Conservation (phyloP, 805 yeast genomes). For the Henningerozyma blattae region DNA sequence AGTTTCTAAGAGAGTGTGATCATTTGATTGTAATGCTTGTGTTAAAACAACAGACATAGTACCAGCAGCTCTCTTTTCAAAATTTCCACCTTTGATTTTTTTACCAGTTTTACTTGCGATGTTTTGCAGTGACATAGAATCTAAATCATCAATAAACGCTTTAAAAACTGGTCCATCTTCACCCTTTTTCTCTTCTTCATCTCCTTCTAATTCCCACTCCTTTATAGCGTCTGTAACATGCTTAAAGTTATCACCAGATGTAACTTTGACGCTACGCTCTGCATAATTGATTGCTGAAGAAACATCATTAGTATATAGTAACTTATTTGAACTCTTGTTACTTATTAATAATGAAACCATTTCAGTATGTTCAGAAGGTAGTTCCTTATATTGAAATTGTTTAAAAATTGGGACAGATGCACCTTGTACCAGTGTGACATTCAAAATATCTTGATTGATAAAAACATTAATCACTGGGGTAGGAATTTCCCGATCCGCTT, state of each 20-base stretch:
- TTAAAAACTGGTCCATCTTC: slow-evolving; percentile 35
- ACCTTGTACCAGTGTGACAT: slow-evolving; percentile 51
- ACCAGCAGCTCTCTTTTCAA: slow-evolving; percentile 50
- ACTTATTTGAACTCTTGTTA: slow-evolving; percentile 3
- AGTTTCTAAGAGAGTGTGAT: slow-evolving; percentile 73
- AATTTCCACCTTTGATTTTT: slow-evolving; percentile 21
- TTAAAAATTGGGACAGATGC: slow-evolving; percentile 48
- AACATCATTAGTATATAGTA: slow-evolving; percentile 28
- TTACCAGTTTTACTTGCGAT: slow-evolving; percentile 6
- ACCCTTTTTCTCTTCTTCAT: slow-evolving; percentile 31
- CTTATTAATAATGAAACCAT: slow-evolving; percentile 22
- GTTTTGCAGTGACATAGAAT: slow-evolving; percentile 7
- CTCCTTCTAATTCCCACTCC: slow-evolving; percentile 29
- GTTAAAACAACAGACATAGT: slow-evolving; percentile 73
- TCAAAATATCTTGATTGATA: slow-evolving; percentile 27
- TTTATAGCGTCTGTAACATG: slow-evolving; percentile 36
- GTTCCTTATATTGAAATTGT: slow-evolving; percentile 33
- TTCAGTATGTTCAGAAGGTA: slow-evolving; percentile 31
- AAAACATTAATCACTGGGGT: slow-evolving; percentile 23
- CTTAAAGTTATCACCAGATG: slow-evolving; percentile 51
- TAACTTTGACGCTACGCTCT: slow-evolving; percentile 48
- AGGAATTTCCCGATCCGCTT: slow-evolving; percentile 29
- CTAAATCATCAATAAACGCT: slow-evolving; percentile 40
- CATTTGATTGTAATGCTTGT: slow-evolving; percentile 82
- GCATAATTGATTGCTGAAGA: slow-evolving; percentile 45